Percentiles rank a stretch among this genome's conserved stretches.
These are phyloP conservation scores for Skeletonema costatum DNA, from an alignment of 108 stramenopile genomes.

Conservation along the genomic window DNA sequence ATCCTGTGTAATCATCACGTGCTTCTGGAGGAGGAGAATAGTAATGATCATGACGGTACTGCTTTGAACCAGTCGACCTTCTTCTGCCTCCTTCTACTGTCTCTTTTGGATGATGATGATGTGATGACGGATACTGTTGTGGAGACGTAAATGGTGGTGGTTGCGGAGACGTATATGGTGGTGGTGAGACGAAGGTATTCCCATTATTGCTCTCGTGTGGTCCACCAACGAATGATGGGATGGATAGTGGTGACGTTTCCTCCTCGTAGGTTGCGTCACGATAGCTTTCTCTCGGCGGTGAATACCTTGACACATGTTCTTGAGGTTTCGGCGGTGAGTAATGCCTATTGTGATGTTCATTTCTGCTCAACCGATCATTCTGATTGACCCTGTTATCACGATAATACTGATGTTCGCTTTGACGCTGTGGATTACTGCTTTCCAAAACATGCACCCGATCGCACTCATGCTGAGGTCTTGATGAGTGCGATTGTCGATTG, in stretches of 20 bases:
- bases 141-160: not conserved
- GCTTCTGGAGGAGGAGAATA: conserved; percentile 6
- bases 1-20: conserved; percentile 40
- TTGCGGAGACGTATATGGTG: not conserved
- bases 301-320: not conserved
- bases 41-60: not conserved
- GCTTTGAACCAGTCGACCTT: not conserved
- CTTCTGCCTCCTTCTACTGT: not conserved
- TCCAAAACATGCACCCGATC: not conserved
- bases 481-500: not conserved
- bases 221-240: conserved; percentile 4
- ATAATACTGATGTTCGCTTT: not conserved
- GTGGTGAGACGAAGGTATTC: not conserved
- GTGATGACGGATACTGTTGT: not conserved
- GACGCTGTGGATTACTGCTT: not conserved
- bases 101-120: conserved; percentile 3
- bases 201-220: conserved; percentile 12
- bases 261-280: not conserved
- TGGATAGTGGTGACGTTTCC: conserved; percentile 8
- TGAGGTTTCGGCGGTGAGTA: not conserved
- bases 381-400: not conserved
- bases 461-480: not conserved
- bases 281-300: not conserved
- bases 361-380: not conserved
- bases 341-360: not conserved